A percentile compares a stretch with the other conserved stretches of the same genome.
Evolutionary conservation across 2,329 filamentous ascomycete genomes (phyloP).

Genomic region (Monilinia laxa): DNA sequence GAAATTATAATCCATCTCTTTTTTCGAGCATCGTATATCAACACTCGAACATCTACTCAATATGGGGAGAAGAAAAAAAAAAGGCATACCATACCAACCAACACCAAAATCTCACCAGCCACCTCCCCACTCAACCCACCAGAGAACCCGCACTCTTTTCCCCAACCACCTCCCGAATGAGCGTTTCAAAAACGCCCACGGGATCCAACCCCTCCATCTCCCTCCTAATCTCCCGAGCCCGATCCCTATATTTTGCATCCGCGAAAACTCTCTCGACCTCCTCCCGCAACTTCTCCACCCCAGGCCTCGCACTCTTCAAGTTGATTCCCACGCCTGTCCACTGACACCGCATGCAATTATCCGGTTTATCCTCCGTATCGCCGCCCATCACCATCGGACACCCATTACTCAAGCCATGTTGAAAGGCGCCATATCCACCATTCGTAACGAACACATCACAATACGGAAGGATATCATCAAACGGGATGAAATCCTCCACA

Average conservation of each 20-base stretch:
- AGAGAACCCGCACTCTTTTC: not conserved
- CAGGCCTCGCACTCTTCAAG: not conserved
- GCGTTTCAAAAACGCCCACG: not conserved
- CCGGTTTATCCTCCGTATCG: constrained; percentile 40
- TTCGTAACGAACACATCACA: constrained; percentile 42
- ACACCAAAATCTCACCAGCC: no score
- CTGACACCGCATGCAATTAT: constrained; percentile 16
- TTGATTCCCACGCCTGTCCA: not conserved
- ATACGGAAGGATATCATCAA: constrained; percentile 41
- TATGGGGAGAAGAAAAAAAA: no score
- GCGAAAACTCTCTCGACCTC: not conserved
- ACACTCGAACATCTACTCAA: not conserved
- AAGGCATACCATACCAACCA: not conserved
- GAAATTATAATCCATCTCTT: no score
- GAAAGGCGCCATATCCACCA: constrained; percentile 42
- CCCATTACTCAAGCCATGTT: constrained; percentile 39
- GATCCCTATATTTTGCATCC: constrained; percentile 3
- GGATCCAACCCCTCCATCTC: not conserved
- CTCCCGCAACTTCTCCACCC: not conserved
- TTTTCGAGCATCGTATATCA: no score
- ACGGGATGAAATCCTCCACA: constrained; percentile 42
- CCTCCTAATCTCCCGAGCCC: not conserved
- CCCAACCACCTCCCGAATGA: not conserved
- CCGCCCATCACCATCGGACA: constrained; percentile 42
- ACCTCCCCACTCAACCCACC: no score